A percentile compares a stretch with the other conserved stretches of the same genome.
Evolutionary conservation across 192 early-diverging fungal genomes (phyloP).

Genomic region (Podila horticola): DNA sequence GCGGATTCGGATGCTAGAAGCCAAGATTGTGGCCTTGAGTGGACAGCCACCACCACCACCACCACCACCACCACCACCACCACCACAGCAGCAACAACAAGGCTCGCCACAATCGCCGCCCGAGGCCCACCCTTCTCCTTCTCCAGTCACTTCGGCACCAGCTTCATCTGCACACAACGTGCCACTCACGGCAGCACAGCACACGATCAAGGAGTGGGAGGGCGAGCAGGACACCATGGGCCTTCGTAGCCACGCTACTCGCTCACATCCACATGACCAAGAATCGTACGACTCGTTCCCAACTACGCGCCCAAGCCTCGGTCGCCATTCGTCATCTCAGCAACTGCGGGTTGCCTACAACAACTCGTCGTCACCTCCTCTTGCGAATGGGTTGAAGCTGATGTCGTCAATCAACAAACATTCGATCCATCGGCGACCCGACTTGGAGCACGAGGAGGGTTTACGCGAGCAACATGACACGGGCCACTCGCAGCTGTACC

Average conservation of each 20-base stretch:
- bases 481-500: background rate
- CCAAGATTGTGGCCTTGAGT: background rate
- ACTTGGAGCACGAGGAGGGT: background rate
- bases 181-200: background rate
- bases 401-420: background rate
- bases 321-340: constrained; percentile 8
- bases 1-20: constrained; percentile 22
- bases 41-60: background rate
- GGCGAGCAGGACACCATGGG: constrained; percentile 5
- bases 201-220: constrained; percentile 5
- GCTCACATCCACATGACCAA: background rate
- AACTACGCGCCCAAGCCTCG: constrained; percentile 16
- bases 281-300: constrained; percentile 15
- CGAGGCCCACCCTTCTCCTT: background rate
- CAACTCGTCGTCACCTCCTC: background rate
- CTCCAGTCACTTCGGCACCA: background rate
- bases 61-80: background rate
- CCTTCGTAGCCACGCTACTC: background rate
- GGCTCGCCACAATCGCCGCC: background rate
- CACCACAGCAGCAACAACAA: constrained; percentile 1
- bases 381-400: background rate
- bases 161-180: background rate
- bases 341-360: background rate
- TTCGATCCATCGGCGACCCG: background rate
- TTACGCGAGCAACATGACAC: background rate